Evolutionary conservation across 1,139 yeast species (phyloP).

Genomic region (Arxiozyma telluris): DNA sequence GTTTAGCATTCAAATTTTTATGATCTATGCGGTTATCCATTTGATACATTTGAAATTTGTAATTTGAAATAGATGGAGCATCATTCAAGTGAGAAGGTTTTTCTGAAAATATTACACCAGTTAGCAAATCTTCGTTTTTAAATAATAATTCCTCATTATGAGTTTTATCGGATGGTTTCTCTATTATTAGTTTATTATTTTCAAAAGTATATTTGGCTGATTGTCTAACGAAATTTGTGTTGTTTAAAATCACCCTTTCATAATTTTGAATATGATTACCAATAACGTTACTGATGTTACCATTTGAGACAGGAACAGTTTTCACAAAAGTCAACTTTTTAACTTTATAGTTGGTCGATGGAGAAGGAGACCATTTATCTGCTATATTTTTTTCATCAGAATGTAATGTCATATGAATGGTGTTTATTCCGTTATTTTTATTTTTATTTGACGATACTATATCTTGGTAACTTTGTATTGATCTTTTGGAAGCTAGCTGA

Average conservation of each 20-base stretch:
- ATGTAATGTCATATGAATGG: neutral
- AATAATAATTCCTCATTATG: neutral
- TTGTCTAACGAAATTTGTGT: neutral
- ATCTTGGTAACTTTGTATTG: neutral
- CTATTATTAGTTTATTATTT: neutral
- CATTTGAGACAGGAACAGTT: constrained; percentile 3
- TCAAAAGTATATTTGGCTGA: neutral
- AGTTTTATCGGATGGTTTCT: neutral
- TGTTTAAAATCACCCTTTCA: neutral
- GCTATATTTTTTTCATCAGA: neutral
- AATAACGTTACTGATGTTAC: neutral
- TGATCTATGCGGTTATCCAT: neutral
- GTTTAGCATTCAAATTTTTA: neutral
- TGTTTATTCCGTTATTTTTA: neutral
- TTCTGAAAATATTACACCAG: neutral
- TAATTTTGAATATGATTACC: neutral
- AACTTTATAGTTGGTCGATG: constrained; percentile 2
- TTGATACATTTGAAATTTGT: constrained; percentile 3
- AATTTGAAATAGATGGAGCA: neutral
- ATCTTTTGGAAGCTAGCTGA: constrained; percentile 6
- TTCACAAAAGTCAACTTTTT: constrained; percentile 12
- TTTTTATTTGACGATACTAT: neutral
- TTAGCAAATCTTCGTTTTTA: neutral
- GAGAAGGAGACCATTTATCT: neutral
- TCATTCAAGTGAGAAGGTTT: neutral